Evolutionary conservation across 2,329 filamentous ascomycete species (phyloP).

Genomic region (Aschersonia sp.): DNA sequence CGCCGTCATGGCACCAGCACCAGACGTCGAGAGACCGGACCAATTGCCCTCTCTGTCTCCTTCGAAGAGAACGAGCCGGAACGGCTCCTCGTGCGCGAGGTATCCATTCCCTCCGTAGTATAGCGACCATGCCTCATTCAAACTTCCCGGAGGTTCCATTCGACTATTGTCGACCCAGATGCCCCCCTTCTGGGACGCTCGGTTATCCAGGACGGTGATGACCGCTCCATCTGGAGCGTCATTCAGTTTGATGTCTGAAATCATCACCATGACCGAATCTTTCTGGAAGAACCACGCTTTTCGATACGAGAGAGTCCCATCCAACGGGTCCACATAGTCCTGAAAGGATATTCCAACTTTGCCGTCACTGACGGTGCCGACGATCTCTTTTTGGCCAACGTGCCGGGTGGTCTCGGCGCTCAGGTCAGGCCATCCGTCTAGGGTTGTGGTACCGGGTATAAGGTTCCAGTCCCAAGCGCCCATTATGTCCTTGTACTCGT

Average conservation of each 20-base stretch:
- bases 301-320: slow-evolving; percentile 8
- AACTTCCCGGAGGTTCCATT: neutral
- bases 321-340: slow-evolving; percentile 8
- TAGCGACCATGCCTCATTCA: slow-evolving; percentile 2
- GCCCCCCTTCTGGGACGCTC: slow-evolving; percentile 4
- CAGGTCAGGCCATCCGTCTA: neutral
- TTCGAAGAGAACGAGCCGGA: slow-evolving; percentile 7
- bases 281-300: slow-evolving; percentile 10
- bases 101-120: slow-evolving; percentile 11
- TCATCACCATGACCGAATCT: slow-evolving; percentile 8
- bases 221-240: slow-evolving; percentile 1
- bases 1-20: slow-evolving; percentile 4
- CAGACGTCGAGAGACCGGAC: slow-evolving; percentile 10
- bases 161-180: slow-evolving; percentile 5
- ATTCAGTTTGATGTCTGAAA: slow-evolving; percentile 5
- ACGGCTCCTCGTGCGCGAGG: slow-evolving; percentile 7
- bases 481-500: slow-evolving; percentile 11
- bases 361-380: slow-evolving; percentile 10
- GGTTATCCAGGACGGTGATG: slow-evolving; percentile 10
- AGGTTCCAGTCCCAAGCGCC: slow-evolving; percentile 12
- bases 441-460: slow-evolving; percentile 9
- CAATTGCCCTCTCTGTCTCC: slow-evolving; percentile 10
- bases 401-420: too few relatives aligned
- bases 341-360: slow-evolving; percentile 7
- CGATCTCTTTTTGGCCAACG: neutral